Base-by-base conservation (phyloP, 257 asterid genomes). In the Ligustrum vulgare region DNA sequence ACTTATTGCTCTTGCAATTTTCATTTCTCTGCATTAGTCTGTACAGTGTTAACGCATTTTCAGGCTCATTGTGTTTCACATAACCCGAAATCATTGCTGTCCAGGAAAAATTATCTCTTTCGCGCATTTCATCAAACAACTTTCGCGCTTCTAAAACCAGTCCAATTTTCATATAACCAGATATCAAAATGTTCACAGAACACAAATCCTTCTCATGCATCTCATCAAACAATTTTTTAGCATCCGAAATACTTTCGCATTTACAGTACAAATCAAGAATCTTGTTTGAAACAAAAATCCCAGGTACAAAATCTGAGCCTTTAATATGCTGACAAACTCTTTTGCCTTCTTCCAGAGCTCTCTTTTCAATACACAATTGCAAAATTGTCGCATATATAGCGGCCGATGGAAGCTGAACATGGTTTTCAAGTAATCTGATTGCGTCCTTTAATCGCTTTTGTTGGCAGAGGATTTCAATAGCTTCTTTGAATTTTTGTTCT, bases 21-120 rank as follows among this genome's bases (percentile, higher is more conserved):
- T 74, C 89, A 18, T 70, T 69, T 31, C 75, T 78, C 80, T 88
- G 94, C 97, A 92, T 92, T 67, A 81, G 47, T 77, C 90, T 84
- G 64, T 76, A 92, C 87, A 92, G 67, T 41, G 82, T 86, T 68
- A 92, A 80, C 20, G 96, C 97, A 77, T 78, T 74, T 32, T 51
- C 79, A 23, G 97, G 93, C 31, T 79, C 72, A 63, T 84, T 66
- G 51, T 80, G 82, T 89, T 84, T 90, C 58, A 84, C 96, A 31
- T 88, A 88, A 41, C 93, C 94, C 22, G 97, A 90, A 64, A 92
- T 80, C 94, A 92, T 86, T 0, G 96, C 94, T 0, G 90, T 91
- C 96, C 97, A 90, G 6, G 96, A 87, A 72, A 92, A 89, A 70
- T 89, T 86, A 75, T 92, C 94, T 75, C 89, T 87, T 36, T 89